Evolutionary conservation across 1,139 yeast species (phyloP), one percentile per base, ranked within the genome.

Genomic region (Suhomyces maxii): DNA sequence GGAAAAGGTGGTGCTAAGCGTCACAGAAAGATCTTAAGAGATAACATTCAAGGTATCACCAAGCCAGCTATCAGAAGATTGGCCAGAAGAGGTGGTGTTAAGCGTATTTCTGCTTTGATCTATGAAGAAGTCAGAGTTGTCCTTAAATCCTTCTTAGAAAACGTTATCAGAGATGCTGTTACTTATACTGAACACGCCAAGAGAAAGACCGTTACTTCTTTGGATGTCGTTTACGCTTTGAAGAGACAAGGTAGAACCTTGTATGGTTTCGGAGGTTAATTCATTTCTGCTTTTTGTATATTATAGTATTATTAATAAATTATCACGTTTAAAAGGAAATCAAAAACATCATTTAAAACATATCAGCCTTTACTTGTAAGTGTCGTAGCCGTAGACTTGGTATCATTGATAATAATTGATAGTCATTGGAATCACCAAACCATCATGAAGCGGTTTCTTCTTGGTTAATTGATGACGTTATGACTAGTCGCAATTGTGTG

Each of bases 81-180:
- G 68, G 99, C 99, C 53, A 91, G 99, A 86, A 90, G 99, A 89
- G 99, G 99, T 80, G 99, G 99, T 89, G 99, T 93, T 70, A 93
- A 93, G 86, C 97, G 98, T 87, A 93, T 93, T 67, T 91, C 98
- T 58, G 98, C 97, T 70, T 82, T 91, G 72, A 91, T 93, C 75
- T 93, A 93, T 82, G 98, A 93, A 80, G 97, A 91, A 82, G 97
- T 95, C 67, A 89, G 99, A 81, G 93, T 88, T 60, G 98, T 93
- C 63, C 83, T 93, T 63, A 91, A 91, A 80, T 82, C 96, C 53
- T 93, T 91, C 87, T 84, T 93, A 70, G 97, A 90, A 79, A 86
- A 88, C 69, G 97, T 91, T 64, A 93, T 93, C 77, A 89, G 97
- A 81, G 98, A 93, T 68, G 98, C 98, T 65, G 97, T 93, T 65